Percentiles rank a stretch among this genome's conserved stretches.
These are phyloP conservation scores for Phlebiopsis flavidoalba DNA, from an alignment of 768 basidiomycete genomes.

Conservation along the genomic window DNA sequence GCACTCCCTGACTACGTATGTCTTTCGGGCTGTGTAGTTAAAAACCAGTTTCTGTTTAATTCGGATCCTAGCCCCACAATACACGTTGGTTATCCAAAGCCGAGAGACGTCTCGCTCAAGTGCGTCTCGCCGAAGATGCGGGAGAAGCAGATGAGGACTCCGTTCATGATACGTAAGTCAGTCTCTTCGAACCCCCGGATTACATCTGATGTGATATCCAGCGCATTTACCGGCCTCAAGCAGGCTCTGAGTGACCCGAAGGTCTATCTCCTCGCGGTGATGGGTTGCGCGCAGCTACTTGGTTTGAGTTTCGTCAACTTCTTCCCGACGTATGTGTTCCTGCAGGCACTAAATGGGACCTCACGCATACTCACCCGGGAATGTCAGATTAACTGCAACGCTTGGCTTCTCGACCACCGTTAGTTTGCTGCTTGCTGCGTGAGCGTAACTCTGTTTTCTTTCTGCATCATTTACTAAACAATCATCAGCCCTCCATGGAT, in stretches of 20 bases:
- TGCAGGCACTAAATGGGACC: neutral
- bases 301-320: slow-evolving; percentile 60
- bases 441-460: slow-evolving; percentile 16
- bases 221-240: slow-evolving; percentile 46
- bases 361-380: neutral
- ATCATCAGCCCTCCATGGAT: slow-evolving; percentile 56
- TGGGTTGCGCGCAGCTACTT: slow-evolving; percentile 44
- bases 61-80: slow-evolving; percentile 44
- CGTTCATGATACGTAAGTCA: slow-evolving; percentile 48
- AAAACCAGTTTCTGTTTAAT: neutral
- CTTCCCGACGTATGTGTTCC: slow-evolving; percentile 40
- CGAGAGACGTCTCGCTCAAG: slow-evolving; percentile 56
- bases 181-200: neutral
- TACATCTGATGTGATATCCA: slow-evolving; percentile 15
- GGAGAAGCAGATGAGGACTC: slow-evolving; percentile 63
- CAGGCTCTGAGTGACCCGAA: slow-evolving; percentile 54
- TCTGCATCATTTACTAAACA: neutral
- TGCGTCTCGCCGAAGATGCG: slow-evolving; percentile 61
- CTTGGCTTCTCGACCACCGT: slow-evolving; percentile 57
- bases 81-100: slow-evolving; percentile 50
- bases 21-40: neutral
- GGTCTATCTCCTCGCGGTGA: slow-evolving; percentile 48
- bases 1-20: slow-evolving; percentile 55
- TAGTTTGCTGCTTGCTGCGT: slow-evolving; percentile 59
- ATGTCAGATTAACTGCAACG: slow-evolving; percentile 45